phyloP scores from a whole-genome alignment of 2,329 filamentous ascomycete species.

The Alternaria metachromatica region DNA sequence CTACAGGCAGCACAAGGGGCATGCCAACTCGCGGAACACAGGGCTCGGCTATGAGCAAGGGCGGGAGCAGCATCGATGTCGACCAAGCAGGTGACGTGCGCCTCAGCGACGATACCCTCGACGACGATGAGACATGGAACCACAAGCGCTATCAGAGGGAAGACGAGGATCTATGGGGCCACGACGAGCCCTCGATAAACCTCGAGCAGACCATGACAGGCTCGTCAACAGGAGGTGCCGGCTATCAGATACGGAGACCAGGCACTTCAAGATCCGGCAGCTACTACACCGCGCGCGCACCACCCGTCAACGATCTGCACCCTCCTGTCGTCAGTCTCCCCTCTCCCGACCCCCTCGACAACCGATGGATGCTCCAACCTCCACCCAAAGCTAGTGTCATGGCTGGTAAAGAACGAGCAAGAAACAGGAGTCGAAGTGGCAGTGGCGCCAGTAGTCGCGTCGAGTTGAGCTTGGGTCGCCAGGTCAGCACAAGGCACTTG shows the following conservation, averaged over 20 bases:
- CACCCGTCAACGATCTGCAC: constrained; percentile 84
- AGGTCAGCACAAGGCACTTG: constrained; percentile 48
- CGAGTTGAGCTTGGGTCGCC: constrained; percentile 46
- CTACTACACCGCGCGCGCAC: constrained; percentile 57
- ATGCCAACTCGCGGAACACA: constrained; percentile 65
- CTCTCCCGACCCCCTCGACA: constrained; percentile 71
- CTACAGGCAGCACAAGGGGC: constrained; percentile 57
- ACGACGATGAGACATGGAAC: constrained; percentile 68
- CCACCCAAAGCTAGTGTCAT: constrained; percentile 89
- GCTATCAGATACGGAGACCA: constrained; percentile 30
- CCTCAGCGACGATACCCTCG: constrained; percentile 43
- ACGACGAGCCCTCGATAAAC: constrained; percentile 55
- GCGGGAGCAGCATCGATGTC: constrained; percentile 45
- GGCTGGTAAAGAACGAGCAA: constrained; percentile 79
- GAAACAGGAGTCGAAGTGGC: constrained; percentile 64
- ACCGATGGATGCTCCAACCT: constrained; percentile 91
- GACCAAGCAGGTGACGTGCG: constrained; percentile 31
- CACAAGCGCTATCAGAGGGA: constrained; percentile 81
- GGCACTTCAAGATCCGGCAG: constrained; percentile 41
- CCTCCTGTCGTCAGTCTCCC: constrained; percentile 82
- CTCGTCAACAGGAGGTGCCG: constrained; percentile 41
- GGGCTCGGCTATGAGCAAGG: constrained; percentile 55
- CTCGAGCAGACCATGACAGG: constrained; percentile 38
- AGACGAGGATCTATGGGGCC: constrained; percentile 85
- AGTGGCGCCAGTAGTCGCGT: constrained; percentile 51